Percentiles rank a stretch among this genome's conserved stretches.
Evolutionary conservation across 140 eudicot species (phyloP).

Genomic region (Senecio squalidus): DNA sequence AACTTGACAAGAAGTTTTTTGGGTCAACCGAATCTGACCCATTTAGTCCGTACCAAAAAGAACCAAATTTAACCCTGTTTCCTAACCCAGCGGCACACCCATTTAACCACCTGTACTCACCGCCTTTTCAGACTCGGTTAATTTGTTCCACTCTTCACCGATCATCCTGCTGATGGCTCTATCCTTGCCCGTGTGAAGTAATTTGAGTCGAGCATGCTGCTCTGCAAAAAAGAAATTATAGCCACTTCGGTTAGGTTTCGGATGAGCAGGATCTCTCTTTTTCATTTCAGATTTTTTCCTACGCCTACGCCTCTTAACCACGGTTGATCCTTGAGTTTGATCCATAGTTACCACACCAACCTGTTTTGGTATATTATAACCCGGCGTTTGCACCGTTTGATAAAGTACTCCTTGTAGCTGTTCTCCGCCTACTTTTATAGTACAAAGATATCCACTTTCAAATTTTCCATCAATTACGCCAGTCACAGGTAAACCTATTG

Average conservation of each 20-base stretch:
- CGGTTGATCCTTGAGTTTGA: conserved; percentile 31
- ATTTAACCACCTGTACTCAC: conserved; percentile 48
- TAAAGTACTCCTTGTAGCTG: conserved; percentile 83
- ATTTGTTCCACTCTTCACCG: conserved; percentile 85
- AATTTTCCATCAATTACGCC: conserved; percentile 89
- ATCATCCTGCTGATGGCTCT: conserved; percentile 86
- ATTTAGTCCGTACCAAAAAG: not conserved
- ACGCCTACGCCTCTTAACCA: conserved; percentile 56
- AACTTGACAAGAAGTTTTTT: not conserved
- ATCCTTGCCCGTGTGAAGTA: conserved; percentile 71
- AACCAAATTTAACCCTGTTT: not conserved
- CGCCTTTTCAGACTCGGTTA: conserved; percentile 54
- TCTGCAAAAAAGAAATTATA: conserved; percentile 95
- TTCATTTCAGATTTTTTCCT: conserved; percentile 89
- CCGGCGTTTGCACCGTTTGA: conserved; percentile 37
- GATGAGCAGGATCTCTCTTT: conserved; percentile 88
- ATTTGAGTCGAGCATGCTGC: conserved; percentile 81
- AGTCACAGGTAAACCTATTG: conserved; percentile 45
- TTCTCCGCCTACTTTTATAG: conserved; percentile 67
- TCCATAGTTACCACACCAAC: conserved; percentile 12
- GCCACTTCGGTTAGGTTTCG: conserved; percentile 93
- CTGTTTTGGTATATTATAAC: conserved; percentile 27
- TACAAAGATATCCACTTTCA: conserved; percentile 86
- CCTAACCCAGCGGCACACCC: not conserved
- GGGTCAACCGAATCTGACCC: conserved; percentile 3